Conservation (phyloP, 2,329 filamentous ascomycete species). For the Phialophora expanda region DNA sequence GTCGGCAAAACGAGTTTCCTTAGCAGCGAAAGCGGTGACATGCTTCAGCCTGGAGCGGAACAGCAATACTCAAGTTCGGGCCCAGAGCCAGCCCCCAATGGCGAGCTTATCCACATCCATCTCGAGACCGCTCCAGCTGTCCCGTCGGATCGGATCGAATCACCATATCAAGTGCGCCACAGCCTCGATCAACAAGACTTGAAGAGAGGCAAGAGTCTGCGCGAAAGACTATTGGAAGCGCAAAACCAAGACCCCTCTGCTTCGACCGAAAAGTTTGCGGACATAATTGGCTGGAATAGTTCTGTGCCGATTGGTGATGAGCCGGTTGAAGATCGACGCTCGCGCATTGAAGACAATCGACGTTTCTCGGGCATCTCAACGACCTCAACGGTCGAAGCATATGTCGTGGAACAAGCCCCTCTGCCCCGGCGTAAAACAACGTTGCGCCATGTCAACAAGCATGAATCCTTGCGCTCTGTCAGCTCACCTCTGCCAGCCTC, state of each 20-base stretch:
- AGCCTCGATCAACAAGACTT: constrained; percentile 10
- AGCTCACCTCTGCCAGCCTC: constrained; percentile 53
- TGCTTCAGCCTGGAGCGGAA: not conserved
- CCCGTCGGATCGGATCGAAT: constrained; percentile 1
- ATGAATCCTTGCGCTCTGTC: constrained; percentile 56
- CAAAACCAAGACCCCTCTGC: constrained; percentile 42
- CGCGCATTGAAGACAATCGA: constrained; percentile 43
- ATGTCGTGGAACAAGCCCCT: constrained; percentile 55
- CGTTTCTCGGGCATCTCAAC: constrained; percentile 59
- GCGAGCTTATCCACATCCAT: constrained; percentile 28
- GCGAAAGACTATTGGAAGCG: constrained; percentile 44
- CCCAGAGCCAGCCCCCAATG: not conserved
- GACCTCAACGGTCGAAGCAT: constrained; percentile 61
- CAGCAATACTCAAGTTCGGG: not conserved
- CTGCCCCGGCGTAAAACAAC: constrained; percentile 53
- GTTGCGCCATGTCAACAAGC: constrained; percentile 61
- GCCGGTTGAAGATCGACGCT: constrained; percentile 3
- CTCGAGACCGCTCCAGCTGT: constrained; percentile 8
- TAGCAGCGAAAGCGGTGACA: not conserved
- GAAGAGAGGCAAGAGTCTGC: constrained; percentile 42
- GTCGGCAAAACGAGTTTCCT: not conserved
- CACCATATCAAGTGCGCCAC: constrained; percentile 18
- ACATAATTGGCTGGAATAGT: constrained; percentile 57
- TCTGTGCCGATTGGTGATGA: constrained; percentile 27
- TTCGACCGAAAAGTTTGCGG: constrained; percentile 56